Percentiles rank a stretch among this genome's conserved stretches.
These are phyloP conservation scores for Cenchrus americanus DNA, from an alignment of 176 grass and related monocot genomes.

Conservation along the genomic window DNA sequence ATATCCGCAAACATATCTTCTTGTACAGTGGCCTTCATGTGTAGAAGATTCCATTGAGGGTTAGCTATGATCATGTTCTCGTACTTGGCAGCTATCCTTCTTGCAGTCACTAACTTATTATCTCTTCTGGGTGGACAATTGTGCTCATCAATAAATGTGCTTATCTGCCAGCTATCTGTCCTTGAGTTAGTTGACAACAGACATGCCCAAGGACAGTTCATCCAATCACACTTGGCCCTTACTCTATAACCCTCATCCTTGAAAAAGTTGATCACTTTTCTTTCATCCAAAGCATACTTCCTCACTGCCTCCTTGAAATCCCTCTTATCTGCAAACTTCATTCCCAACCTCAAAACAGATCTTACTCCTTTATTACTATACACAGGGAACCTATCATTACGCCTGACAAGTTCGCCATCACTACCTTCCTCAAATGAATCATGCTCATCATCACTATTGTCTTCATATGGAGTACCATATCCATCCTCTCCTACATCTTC, in stretches of 20 bases:
- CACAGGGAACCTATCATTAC: no score
- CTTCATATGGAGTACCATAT: no score
- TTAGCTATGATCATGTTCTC: not conserved
- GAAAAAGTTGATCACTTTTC: not conserved
- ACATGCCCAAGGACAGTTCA: not conserved
- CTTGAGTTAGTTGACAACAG: not conserved
- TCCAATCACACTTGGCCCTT: not conserved
- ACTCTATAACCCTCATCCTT: not conserved
- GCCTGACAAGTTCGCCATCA: no score
- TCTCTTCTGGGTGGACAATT: not conserved
- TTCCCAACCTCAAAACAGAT: no score
- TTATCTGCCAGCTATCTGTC: not conserved
- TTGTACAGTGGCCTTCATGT: not conserved
- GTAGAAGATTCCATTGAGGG: not conserved
- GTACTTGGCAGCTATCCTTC: not conserved
- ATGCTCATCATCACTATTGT: no score
- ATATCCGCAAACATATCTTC: not conserved
- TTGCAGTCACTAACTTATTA: not conserved
- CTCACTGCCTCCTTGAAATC: not conserved
- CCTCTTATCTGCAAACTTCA: not conserved
- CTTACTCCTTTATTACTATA: no score
- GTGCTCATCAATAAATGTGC: not conserved
- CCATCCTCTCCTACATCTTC: no score
- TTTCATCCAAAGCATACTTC: not conserved
- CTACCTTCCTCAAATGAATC: no score